Percentiles rank a stretch among this genome's conserved stretches.
phyloP scores from a whole-genome alignment of 371 early-diverging fungal species.

The Aphelidium insulamus region DNA sequence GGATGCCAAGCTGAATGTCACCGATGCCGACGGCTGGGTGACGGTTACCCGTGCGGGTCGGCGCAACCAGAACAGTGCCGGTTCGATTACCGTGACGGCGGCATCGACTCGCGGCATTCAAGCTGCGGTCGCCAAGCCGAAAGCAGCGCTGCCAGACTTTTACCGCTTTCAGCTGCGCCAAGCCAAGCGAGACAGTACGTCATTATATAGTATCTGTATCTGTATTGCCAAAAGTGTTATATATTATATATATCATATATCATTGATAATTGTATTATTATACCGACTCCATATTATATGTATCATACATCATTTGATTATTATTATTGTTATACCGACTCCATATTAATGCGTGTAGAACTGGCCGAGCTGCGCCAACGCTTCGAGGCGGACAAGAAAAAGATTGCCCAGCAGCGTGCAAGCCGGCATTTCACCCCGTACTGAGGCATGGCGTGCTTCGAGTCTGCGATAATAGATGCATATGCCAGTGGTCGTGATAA shows the following conservation, averaged over 20 bases:
- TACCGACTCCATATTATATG: too few species aligned
- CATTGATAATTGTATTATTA: background rate
- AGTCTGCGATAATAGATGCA: too few species aligned
- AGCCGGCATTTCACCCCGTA: slow-evolving; percentile 69
- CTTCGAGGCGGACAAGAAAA: slow-evolving; percentile 77
- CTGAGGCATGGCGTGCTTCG: background rate
- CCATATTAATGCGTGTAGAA: slow-evolving; percentile 33
- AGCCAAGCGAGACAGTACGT: slow-evolving; percentile 55
- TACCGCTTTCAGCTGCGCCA: slow-evolving; percentile 87
- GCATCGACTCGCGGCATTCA: slow-evolving; percentile 10
- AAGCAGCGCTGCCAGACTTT: slow-evolving; percentile 56
- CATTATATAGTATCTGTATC: background rate
- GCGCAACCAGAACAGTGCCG: slow-evolving; percentile 28
- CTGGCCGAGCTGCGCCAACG: slow-evolving; percentile 57
- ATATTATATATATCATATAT: slow-evolving; percentile 1
- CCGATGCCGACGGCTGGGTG: slow-evolving; percentile 88
- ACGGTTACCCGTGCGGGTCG: slow-evolving; percentile 47
- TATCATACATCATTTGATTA: background rate
- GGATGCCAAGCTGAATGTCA: slow-evolving; percentile 36
- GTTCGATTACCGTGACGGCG: slow-evolving; percentile 28
- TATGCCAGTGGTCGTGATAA: too few species aligned
- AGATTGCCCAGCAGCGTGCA: slow-evolving; percentile 55
- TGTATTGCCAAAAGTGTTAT: background rate
- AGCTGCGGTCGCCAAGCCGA: slow-evolving; percentile 22
- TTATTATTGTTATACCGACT: too few species aligned